phyloP scores from a whole-genome alignment of 257 asterid genomes.

The Scutellaria galericulata region DNA sequence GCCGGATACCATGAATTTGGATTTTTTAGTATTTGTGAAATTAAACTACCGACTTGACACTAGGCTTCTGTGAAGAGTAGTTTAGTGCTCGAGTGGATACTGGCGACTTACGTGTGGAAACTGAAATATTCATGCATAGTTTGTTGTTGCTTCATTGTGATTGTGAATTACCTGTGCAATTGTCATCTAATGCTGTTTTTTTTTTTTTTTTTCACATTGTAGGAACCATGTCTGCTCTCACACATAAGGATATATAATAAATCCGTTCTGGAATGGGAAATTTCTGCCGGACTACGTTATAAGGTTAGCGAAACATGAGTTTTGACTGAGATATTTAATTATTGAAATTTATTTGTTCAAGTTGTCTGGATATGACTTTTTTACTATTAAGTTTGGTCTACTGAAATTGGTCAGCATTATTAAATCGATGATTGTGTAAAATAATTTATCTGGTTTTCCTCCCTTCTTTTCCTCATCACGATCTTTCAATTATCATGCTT shows the following conservation, averaged over 20 bases:
- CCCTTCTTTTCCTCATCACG: neutral
- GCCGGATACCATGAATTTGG: neutral
- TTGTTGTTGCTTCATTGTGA: constrained; percentile 20
- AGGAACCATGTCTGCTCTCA: constrained; percentile 95
- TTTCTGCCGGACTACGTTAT: constrained; percentile 89
- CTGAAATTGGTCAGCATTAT: neutral
- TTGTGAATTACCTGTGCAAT: constrained; percentile 25
- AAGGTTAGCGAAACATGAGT: constrained; percentile 64
- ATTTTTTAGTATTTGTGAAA: constrained; percentile 8
- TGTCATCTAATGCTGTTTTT: constrained; percentile 29
- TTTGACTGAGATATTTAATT: constrained; percentile 20
- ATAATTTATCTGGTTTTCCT: neutral
- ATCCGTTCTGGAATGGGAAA: constrained; percentile 98
- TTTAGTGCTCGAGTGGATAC: constrained; percentile 21
- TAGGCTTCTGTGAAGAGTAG: constrained; percentile 13
- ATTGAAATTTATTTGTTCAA: constrained; percentile 24
- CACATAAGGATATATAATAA: constrained; percentile 88
- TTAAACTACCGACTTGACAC: constrained; percentile 12
- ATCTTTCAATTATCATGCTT: constrained; percentile 1
- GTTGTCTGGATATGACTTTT: constrained; percentile 12
- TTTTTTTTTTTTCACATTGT: constrained; percentile 34
- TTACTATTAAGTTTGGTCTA: neutral
- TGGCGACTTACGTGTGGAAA: constrained; percentile 19
- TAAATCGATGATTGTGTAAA: neutral
- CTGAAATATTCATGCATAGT: constrained; percentile 7